phyloP scores from a whole-genome alignment of 1,284 basidiomycete genomes.

The Apiotrichum brassicae region DNA sequence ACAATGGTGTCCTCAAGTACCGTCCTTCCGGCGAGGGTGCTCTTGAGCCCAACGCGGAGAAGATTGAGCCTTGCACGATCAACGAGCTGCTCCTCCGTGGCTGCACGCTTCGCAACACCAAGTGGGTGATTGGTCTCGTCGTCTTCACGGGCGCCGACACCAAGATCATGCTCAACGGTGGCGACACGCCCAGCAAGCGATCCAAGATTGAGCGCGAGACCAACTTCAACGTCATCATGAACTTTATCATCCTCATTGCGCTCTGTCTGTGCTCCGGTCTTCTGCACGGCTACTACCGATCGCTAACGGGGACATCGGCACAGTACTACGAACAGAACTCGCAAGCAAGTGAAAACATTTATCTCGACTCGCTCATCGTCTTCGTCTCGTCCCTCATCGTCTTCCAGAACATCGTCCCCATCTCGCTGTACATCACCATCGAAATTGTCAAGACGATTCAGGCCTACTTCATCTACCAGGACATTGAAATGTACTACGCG shows the following conservation, averaged over 20 bases:
- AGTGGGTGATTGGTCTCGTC: slow-evolving; percentile 90
- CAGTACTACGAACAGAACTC: slow-evolving; percentile 64
- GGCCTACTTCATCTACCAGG: slow-evolving; percentile 95
- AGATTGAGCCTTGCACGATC: slow-evolving; percentile 60
- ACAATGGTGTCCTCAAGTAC: slow-evolving; percentile 79
- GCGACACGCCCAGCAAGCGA: slow-evolving; percentile 80
- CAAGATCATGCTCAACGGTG: slow-evolving; percentile 97
- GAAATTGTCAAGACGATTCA: slow-evolving; percentile 96
- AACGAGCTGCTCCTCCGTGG: slow-evolving; percentile 91
- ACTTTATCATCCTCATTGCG: slow-evolving; percentile 70
- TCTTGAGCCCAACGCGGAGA: slow-evolving; percentile 26
- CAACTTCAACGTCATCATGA: slow-evolving; percentile 76
- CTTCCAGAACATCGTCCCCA: slow-evolving; percentile 96
- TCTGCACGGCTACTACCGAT: slow-evolving; percentile 54
- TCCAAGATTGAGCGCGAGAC: slow-evolving; percentile 97
- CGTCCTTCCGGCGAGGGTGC: slow-evolving; percentile 26
- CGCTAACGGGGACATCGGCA: slow-evolving; percentile 60
- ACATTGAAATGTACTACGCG: slow-evolving; percentile 93
- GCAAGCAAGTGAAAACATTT: slow-evolving; percentile 57
- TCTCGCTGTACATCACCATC: slow-evolving; percentile 95
- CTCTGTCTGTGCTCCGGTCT: slow-evolving; percentile 64
- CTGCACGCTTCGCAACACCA: slow-evolving; percentile 84
- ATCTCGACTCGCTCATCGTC: slow-evolving; percentile 77
- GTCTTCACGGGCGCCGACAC: slow-evolving; percentile 92
- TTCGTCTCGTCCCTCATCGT: slow-evolving; percentile 85